Conservation (phyloP, 192 early-diverging fungal genomes). For the Coemansia sp. region DNA sequence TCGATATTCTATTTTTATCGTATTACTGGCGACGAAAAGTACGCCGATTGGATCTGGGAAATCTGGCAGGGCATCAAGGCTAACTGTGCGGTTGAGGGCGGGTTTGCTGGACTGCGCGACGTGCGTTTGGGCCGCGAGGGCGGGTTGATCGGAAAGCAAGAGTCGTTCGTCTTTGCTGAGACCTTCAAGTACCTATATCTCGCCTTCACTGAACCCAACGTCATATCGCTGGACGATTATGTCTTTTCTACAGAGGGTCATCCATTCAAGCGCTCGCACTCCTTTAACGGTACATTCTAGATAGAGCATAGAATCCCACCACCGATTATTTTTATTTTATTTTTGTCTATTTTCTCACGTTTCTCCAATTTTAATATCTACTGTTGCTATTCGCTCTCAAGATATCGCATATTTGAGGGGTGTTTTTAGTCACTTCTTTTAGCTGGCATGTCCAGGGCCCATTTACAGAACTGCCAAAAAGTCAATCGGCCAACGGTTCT, state of each 20-base stretch:
- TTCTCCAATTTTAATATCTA: neutral
- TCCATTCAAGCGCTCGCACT: slow-evolving; percentile 61
- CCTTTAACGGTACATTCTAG: slow-evolving; percentile 53
- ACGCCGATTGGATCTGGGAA: slow-evolving; percentile 77
- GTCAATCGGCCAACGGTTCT: neutral
- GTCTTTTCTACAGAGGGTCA: slow-evolving; percentile 97
- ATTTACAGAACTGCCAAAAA: neutral
- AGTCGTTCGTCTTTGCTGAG: slow-evolving; percentile 90
- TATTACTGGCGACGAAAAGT: slow-evolving; percentile 84
- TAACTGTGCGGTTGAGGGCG: slow-evolving; percentile 66
- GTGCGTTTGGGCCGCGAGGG: slow-evolving; percentile 40
- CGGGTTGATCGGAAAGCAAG: slow-evolving; percentile 48
- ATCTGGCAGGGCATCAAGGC: slow-evolving; percentile 89
- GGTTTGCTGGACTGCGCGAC: slow-evolving; percentile 62
- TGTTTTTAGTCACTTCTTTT: neutral
- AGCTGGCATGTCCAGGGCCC: neutral
- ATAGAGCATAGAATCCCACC: neutral
- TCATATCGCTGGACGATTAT: slow-evolving; percentile 77
- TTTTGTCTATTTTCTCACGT: neutral
- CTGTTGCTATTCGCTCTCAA: neutral
- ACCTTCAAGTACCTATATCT: slow-evolving; percentile 96
- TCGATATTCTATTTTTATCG: slow-evolving; percentile 84
- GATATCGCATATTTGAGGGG: neutral
- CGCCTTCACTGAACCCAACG: slow-evolving; percentile 69
- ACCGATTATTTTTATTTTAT: neutral